Evolutionary conservation across 2,329 filamentous ascomycete genomes (phyloP), one percentile per base, ranked within the genome.

Genomic region (Chaetomiaceae sp.): DNA sequence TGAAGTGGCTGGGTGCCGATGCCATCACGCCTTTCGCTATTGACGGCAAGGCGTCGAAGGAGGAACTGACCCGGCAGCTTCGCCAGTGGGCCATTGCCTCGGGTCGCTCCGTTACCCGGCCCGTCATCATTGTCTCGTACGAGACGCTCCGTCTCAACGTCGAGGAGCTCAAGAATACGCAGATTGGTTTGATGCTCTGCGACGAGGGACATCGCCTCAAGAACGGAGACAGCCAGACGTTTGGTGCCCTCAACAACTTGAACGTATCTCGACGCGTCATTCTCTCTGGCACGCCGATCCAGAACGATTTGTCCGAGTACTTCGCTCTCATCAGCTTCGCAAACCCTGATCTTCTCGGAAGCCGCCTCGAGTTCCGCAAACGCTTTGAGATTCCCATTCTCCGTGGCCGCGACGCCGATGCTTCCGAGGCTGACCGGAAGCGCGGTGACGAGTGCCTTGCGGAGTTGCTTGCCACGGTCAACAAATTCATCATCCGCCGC

Each of bases 241-340:
- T 96, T 65, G 91, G 81, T 21, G 91, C 93, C 0, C 74, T 99
- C 44, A 96, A 95, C 63, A 86, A 81, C 54, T 75, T 99, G 14
- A 95, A 96, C 62, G 93, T 99, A 23, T 86, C 86, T 37, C 82
- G 91, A 51, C 83, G 93, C 21, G 92, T 99, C 39, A 99, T 99
- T 59, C 75, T 99, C 14, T 97, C 93, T 0, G 93, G 93, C 53
- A 99, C 93, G 1, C 93, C 93, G 0, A 99, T 99, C 52, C 93
- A 99, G 63, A 99, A 99, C 62, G 93, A 99, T 65, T 72, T 99
- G n/a, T 95, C 92, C 0, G 93, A 99, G 65, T 99, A 99, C 68
- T 99, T 96, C 63, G 85, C 93, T 3, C 78, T 99, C 9, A 87
- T 97, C 53, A 95, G 92, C 67, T 99, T 99, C 63, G 93, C 93